Base-by-base conservation (phyloP, 345 rosid genomes). In the Eucalyptus globulus region DNA sequence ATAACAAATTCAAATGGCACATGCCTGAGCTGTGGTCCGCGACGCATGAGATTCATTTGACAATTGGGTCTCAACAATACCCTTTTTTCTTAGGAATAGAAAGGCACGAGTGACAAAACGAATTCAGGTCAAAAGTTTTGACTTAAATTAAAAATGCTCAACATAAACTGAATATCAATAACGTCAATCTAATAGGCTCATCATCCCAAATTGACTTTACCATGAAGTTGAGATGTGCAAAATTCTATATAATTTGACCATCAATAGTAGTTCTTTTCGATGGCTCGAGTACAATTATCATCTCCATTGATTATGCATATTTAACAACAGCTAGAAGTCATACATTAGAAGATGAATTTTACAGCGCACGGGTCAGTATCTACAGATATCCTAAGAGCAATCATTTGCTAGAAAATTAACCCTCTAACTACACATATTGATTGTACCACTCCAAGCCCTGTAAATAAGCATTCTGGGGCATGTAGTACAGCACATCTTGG, bases 401-500 rank as follows among this genome's bases (percentile, higher is more conserved):
- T 26, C 11, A 56, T 22, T 2, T 24, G 62, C 62, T 56, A 9
- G 29, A 22, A 56, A 56, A 56, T 26, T 26, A 56, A 56, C 62
- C 29, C 62, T 22, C 29, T 5, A 10, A 56, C 62, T 56, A 56
- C 62, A 56, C 62, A 56, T 56, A 56, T 26, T 56, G 62, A 56
- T 56, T 56, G 29, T 22, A 56, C 62, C 62, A 56, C 62, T 56
- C 62, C 62, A 56, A 22, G 62, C 62, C 62, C 62, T 56, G 62
- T 26, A 56, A 26, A 56, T 56, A 56, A 2, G 62, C 62, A 24
- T 56, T 56, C 62, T 56, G 62, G 13, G 27, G 62, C 62, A 56
- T 11, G 62, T 56, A 29, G 15, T 12, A 94, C 88, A 93, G 89
- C 8, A 91, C 90, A 60, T 95, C 93, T 3, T 89, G 58, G 14